Base-by-base conservation (phyloP, 345 rosid genomes). In the Erucastrum elatum region DNA sequence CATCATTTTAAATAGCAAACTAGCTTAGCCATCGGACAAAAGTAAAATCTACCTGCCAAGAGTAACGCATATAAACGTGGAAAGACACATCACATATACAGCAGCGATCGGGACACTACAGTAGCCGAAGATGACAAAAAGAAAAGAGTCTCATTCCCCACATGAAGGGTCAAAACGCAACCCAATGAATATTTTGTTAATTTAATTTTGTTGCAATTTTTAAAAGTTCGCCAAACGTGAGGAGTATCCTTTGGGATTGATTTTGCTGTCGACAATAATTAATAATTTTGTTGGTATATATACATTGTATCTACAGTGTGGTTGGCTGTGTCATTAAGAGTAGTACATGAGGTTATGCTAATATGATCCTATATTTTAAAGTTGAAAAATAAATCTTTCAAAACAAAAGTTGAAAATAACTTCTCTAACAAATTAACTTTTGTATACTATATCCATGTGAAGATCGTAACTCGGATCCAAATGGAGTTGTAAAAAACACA, bases 241-340 rank as follows among this genome's bases (percentile, higher is more conserved):
- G 55, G 74, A 78, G 77, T 41, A 72, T 78, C 82, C 6, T 66
- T 66, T 44, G 1, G 15, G 9, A 29, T 0, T 74, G 82, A 74
- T 74, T 79, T 79, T 61, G 78, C 35, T 79, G 82, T 79, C 78
- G 78, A 68, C 70, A 79, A 73, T 67, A 16, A 79, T 68, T 60
- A 74, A 62, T 74, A 75, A 12, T 67, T 79, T 79, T 79, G 59
- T 60, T 74, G 64, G 3, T 61, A 72, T 49, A 49, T n/a, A 59
- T 73, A 73, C 82, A 79, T 29, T 79, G 82, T 56, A 79, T 68
- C 74, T 27, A 49, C 33, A 46, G 49, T 79, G 69, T 31, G 44
- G 64, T 66, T 58, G 64, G 11, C 8, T 78, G 21, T 72, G 31
- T 78, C 77, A 72, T 72, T 44, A 78, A 71, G 62, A 65, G 16